These are phyloP conservation scores for Gnaphalium uliginosum DNA, from an alignment of 129 eudicot species.

Conservation along the genomic window DNA sequence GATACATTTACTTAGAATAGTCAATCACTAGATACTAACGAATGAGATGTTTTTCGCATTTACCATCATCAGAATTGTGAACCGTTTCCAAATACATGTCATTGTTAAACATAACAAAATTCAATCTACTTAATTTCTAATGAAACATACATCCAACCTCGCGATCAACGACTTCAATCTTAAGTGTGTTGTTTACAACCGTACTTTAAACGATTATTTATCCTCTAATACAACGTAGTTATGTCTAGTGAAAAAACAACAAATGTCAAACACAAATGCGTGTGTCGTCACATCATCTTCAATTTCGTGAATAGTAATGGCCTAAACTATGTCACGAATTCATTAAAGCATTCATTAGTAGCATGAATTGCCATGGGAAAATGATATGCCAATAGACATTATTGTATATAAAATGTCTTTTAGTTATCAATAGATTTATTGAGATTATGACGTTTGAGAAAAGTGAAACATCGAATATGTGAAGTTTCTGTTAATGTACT, in stretches of 20 bases:
- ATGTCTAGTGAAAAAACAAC: not conserved
- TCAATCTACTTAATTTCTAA: not conserved
- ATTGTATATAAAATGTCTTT: not conserved
- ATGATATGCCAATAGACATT: not conserved
- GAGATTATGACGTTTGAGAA: no score
- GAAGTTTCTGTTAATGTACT: no score
- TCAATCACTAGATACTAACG: no score
- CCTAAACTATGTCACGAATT: constrained; percentile 6
- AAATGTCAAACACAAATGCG: not conserved
- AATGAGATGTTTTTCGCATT: no score
- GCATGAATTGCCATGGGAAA: constrained; percentile 1
- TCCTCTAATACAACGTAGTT: not conserved
- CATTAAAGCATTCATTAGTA: not conserved
- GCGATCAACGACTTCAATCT: not conserved
- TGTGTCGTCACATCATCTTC: constrained; percentile 20
- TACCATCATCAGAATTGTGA: no score
- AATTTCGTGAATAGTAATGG: not conserved
- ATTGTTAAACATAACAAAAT: no score
- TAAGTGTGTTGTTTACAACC: not conserved
- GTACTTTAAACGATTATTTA: not conserved
- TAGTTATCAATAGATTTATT: not conserved
- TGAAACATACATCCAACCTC: not conserved
- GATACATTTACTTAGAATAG: no score
- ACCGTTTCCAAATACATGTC: no score
- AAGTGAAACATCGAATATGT: no score